phyloP scores from a whole-genome alignment of 768 basidiomycete genomes.

The Suillus subaureus region DNA sequence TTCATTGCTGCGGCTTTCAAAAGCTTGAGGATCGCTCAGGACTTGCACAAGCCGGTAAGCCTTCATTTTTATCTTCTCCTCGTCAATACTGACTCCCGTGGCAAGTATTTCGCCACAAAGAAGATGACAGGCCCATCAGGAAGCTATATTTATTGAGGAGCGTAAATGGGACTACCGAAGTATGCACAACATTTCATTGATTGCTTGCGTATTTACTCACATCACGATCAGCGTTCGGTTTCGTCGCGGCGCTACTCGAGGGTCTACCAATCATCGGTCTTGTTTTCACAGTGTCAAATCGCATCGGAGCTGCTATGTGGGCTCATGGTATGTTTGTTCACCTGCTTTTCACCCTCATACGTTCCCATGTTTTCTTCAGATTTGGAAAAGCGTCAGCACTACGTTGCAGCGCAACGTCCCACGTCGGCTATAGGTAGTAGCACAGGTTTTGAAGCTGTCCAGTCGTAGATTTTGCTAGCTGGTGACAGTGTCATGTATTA shows the following conservation, averaged over 20 bases:
- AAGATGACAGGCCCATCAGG: constrained; percentile 72
- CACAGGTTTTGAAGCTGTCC: not conserved
- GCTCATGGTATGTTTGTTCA: constrained; percentile 60
- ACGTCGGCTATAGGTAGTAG: not conserved
- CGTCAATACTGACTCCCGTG: not conserved
- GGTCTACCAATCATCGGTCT: constrained; percentile 80
- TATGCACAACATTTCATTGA: constrained; percentile 33
- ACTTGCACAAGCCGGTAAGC: constrained; percentile 69
- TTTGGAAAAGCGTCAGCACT: constrained; percentile 60
- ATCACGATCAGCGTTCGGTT: constrained; percentile 69
- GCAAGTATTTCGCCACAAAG: constrained; percentile 82
- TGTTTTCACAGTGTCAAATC: constrained; percentile 81
- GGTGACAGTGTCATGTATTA: not conserved
- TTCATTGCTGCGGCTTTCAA: constrained; percentile 64
- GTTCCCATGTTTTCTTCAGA: constrained; percentile 38
- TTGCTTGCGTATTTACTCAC: not conserved
- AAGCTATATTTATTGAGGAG: constrained; percentile 82
- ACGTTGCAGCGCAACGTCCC: constrained; percentile 36
- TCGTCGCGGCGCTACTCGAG: constrained; percentile 80
- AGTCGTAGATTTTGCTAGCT: not conserved
- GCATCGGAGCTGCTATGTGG: constrained; percentile 95
- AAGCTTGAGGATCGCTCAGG: constrained; percentile 64
- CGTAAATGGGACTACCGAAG: constrained; percentile 87
- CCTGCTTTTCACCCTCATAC: not conserved
- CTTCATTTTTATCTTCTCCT: not conserved